These are phyloP conservation scores for Ustilago nuda DNA, from an alignment of 1,284 basidiomycete species.

Conservation along the genomic window DNA sequence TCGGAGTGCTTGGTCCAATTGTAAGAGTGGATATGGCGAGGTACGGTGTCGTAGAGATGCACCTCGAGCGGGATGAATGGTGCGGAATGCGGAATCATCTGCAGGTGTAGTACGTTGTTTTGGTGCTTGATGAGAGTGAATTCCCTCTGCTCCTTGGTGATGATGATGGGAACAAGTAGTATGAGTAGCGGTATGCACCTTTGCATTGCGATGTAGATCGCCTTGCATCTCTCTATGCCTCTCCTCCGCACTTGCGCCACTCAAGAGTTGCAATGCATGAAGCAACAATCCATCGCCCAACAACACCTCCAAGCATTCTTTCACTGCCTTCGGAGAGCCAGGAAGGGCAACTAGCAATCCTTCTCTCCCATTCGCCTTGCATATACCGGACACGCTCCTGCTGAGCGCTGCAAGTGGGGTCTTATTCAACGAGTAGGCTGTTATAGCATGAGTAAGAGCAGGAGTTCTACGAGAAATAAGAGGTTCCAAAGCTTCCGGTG, in stretches of 20 bases:
- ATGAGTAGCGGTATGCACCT: slow-evolving; percentile 21
- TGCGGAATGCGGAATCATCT: slow-evolving; percentile 70
- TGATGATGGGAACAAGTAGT: slow-evolving; percentile 49
- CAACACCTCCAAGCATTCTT: slow-evolving; percentile 79
- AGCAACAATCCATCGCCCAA: slow-evolving; percentile 73
- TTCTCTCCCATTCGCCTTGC: slow-evolving; percentile 58
- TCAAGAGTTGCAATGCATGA: slow-evolving; percentile 81
- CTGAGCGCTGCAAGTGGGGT: slow-evolving; percentile 85
- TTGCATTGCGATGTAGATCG: slow-evolving; percentile 2
- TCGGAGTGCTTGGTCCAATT: slow-evolving; percentile 76
- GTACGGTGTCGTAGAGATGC: slow-evolving; percentile 59
- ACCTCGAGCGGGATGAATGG: slow-evolving; percentile 76
- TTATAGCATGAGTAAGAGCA: slow-evolving; percentile 81
- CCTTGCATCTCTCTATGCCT: slow-evolving; percentile 72
- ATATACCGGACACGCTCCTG: slow-evolving; percentile 81
- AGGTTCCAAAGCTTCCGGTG: slow-evolving; percentile 81
- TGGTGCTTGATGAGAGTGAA: slow-evolving; percentile 43
- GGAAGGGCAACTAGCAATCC: slow-evolving; percentile 83
- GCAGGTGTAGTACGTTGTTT: slow-evolving; percentile 41
- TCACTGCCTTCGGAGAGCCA: slow-evolving; percentile 84
- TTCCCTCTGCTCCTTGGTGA: slow-evolving; percentile 37
- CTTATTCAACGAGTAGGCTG: slow-evolving; percentile 77
- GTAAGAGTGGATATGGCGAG: slow-evolving; percentile 81
- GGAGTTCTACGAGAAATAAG: slow-evolving; percentile 80
- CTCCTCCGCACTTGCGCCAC: slow-evolving; percentile 76